These are phyloP conservation scores for Xerocomus minutiporus DNA, from an alignment of 1,284 basidiomycete species.

Conservation along the genomic window DNA sequence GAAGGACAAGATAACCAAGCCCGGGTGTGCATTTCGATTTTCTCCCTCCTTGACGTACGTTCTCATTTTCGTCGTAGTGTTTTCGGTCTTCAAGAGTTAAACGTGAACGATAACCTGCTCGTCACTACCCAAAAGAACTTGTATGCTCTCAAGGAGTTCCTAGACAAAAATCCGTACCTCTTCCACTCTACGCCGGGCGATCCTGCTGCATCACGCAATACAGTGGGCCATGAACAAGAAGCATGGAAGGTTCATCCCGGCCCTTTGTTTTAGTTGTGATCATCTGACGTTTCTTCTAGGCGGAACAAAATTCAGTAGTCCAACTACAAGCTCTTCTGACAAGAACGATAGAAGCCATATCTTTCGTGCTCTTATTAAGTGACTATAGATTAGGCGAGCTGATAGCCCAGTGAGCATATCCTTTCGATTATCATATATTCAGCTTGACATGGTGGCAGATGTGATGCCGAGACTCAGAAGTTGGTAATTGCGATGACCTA, in stretches of 20 bases:
- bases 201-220: constrained; percentile 47
- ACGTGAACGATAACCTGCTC: constrained; percentile 60
- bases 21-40: constrained; percentile 42
- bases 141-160: constrained; percentile 68
- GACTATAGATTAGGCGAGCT: constrained; percentile 91
- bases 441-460: constrained; percentile 41
- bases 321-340: constrained; percentile 71
- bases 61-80: constrained; percentile 31
- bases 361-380: constrained; percentile 86
- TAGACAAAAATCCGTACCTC: constrained; percentile 73
- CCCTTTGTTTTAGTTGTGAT: neutral
- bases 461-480: constrained; percentile 65
- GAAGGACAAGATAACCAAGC: constrained; percentile 71
- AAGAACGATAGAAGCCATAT: constrained; percentile 86
- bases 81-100: constrained; percentile 47
- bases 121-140: constrained; percentile 76
- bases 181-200: constrained; percentile 75
- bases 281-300: constrained; percentile 39
- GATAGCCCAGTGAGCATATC: constrained; percentile 61
- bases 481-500: constrained; percentile 71
- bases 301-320: constrained; percentile 76
- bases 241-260: constrained; percentile 66
- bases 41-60: neutral
- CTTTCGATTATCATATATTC: constrained; percentile 4
- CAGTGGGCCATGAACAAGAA: constrained; percentile 64